These are phyloP conservation scores for Phytophthora palmivora DNA, from an alignment of 352 stramenopile genomes.

Conservation along the genomic window DNA sequence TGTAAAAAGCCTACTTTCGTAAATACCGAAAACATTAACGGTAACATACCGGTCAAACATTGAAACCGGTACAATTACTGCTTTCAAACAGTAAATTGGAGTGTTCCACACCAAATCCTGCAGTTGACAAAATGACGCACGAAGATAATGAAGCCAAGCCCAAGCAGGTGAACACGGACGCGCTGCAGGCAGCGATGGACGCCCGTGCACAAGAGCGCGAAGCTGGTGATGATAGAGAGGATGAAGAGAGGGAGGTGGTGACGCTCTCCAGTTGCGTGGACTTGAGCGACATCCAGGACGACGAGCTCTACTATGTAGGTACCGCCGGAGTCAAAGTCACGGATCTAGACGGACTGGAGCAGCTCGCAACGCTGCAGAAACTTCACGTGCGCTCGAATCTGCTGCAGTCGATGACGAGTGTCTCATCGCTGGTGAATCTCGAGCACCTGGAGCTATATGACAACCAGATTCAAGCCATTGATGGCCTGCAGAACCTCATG, in stretches of 20 bases:
- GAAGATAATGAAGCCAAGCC: conserved; percentile 1
- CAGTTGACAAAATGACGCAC: conserved; percentile 17
- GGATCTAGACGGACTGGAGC: conserved; percentile 64
- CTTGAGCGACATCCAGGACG: conserved; percentile 54
- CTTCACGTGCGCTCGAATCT: conserved; percentile 87
- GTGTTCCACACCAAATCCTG: conserved; percentile 1
- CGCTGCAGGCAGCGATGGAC: conserved; percentile 43
- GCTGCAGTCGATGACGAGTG: conserved; percentile 79
- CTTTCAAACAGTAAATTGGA: neutral
- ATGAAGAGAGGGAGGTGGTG: conserved; percentile 35
- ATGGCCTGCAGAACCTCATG: conserved; percentile 60
- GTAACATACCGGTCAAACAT: too few relatives aligned
- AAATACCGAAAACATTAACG: too few relatives aligned
- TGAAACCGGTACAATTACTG: neutral
- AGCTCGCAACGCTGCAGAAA: conserved; percentile 56
- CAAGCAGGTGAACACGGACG: conserved; percentile 49
- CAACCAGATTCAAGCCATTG: conserved; percentile 95
- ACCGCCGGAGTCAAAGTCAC: conserved; percentile 84
- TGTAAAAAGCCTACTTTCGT: too few relatives aligned
- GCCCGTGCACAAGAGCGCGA: conserved; percentile 27
- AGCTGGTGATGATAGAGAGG: conserved; percentile 22
- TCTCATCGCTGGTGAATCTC: conserved; percentile 72
- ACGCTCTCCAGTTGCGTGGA: conserved; percentile 84
- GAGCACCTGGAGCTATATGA: conserved; percentile 98
- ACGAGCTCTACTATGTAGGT: conserved; percentile 88